These are phyloP conservation scores for Backusella liffmaniae DNA, from an alignment of 192 early-diverging fungal species.

Conservation along the genomic window DNA sequence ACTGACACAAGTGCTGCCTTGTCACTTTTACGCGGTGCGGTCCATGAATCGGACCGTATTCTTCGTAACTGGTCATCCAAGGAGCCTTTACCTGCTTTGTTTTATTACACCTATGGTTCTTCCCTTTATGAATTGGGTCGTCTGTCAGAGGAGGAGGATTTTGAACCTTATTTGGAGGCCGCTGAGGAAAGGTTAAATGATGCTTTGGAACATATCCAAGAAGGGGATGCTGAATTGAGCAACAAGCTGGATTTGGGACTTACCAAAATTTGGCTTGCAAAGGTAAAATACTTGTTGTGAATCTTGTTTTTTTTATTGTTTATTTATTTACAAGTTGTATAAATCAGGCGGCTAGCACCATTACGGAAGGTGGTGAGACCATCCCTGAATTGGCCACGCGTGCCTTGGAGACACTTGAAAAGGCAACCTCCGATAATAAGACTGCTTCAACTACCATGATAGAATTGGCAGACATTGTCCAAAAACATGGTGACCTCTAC, in stretches of 20 bases:
- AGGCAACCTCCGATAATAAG: neutral
- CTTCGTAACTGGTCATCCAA: constrained; percentile 47
- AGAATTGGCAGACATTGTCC: constrained; percentile 22
- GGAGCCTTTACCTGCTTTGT: constrained; percentile 37
- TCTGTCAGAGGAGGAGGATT: constrained; percentile 30
- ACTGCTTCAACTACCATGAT: neutral
- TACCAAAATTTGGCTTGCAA: constrained; percentile 21
- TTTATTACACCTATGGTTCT: constrained; percentile 51
- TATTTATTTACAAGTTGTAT: neutral
- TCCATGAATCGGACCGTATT: constrained; percentile 57
- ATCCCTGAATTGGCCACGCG: constrained; percentile 15
- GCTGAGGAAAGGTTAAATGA: constrained; percentile 32
- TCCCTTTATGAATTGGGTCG: constrained; percentile 44
- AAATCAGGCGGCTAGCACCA: constrained; percentile 4
- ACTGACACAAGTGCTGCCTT: constrained; percentile 36
- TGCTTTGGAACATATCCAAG: constrained; percentile 13
- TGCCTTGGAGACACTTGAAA: constrained; percentile 14
- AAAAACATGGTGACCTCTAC: constrained; percentile 29
- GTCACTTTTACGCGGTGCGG: constrained; percentile 45
- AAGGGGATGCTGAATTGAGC: neutral
- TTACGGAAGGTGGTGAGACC: neutral
- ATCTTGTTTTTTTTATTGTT: neutral
- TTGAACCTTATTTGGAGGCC: constrained; percentile 30
- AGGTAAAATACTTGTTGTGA: constrained; percentile 14
- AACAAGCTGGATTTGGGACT: constrained; percentile 9